These are phyloP conservation scores for Penicillium steckii DNA, from an alignment of 495 filamentous ascomycete genomes.

Conservation along the genomic window DNA sequence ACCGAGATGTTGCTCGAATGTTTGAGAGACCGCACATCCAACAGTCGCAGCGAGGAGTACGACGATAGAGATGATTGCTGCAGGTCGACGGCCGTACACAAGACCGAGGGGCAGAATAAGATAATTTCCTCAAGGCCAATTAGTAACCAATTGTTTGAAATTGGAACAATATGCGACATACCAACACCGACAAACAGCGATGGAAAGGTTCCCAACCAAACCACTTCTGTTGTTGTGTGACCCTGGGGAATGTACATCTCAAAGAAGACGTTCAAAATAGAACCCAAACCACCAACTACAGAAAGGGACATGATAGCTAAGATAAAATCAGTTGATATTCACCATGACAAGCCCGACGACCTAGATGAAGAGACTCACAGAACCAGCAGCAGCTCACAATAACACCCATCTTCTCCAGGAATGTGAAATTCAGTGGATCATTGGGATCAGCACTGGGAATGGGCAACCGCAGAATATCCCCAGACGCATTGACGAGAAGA, in stretches of 20 bases:
- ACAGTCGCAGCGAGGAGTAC: conserved; percentile 25
- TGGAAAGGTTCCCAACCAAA: conserved; percentile 34
- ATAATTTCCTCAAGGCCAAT: conserved; percentile 24
- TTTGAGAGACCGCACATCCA: conserved; percentile 28
- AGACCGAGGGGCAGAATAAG: conserved; percentile 32
- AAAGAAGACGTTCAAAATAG: conserved; percentile 30
- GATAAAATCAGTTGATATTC: not conserved
- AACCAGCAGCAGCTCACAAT: conserved; percentile 39
- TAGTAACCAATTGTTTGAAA: not conserved
- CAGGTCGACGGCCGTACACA: conserved; percentile 27
- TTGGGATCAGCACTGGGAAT: conserved; percentile 35
- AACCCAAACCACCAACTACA: conserved; percentile 29
- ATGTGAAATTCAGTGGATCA: conserved; percentile 35
- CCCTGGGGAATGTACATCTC: conserved; percentile 28
- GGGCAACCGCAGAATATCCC: conserved; percentile 26
- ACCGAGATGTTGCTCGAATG: conserved; percentile 30
- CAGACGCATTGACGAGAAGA: conserved; percentile 22
- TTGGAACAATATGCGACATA: conserved; percentile 2
- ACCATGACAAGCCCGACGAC: not conserved
- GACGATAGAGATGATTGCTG: conserved; percentile 20
- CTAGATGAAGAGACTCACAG: conserved; percentile 16
- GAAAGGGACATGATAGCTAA: conserved; percentile 36
- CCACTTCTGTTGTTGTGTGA: conserved; percentile 23
- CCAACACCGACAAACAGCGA: conserved; percentile 34
- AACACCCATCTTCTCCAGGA: conserved; percentile 31